Evolutionary conservation across 2,329 filamentous ascomycete genomes (phyloP).

Genomic region (Calonectria henricotiae): DNA sequence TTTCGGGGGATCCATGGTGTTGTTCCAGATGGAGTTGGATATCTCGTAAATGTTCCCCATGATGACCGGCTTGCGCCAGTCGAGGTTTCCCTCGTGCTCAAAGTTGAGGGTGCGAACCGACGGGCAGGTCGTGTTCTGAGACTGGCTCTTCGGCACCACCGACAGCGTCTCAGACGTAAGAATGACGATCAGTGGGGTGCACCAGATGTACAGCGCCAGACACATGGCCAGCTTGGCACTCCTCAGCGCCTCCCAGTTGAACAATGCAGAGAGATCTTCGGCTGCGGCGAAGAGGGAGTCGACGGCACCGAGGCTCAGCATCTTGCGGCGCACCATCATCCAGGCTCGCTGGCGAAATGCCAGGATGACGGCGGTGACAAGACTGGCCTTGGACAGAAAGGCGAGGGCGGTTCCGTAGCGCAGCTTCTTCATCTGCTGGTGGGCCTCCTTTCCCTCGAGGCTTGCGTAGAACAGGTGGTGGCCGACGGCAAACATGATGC

Average conservation of each 20-base stretch:
- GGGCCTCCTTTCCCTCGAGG: conserved; percentile 43
- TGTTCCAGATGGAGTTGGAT: conserved; percentile 47
- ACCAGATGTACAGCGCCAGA: conserved; percentile 51
- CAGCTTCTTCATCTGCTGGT: conserved; percentile 47
- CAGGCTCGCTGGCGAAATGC: conserved; percentile 50
- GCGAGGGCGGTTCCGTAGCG: conserved; percentile 48
- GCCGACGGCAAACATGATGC: conserved; percentile 48
- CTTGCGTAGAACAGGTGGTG: conserved; percentile 49
- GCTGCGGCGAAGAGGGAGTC: conserved; percentile 51
- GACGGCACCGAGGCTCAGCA: conserved; percentile 48
- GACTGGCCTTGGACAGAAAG: conserved; percentile 50
- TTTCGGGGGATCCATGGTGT: conserved; percentile 27
- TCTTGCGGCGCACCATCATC: conserved; percentile 52
- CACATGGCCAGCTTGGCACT: conserved; percentile 51
- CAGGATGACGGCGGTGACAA: conserved; percentile 49
- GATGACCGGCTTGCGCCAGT: conserved; percentile 40
- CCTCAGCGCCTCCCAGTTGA: conserved; percentile 49
- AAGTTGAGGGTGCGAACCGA: conserved; percentile 52
- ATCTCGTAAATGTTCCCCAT: conserved; percentile 40
- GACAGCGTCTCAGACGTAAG: conserved; percentile 50
- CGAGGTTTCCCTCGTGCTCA: conserved; percentile 40
- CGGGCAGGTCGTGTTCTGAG: conserved; percentile 42
- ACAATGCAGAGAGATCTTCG: conserved; percentile 48
- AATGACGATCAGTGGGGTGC: conserved; percentile 50
- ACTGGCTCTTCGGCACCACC: conserved; percentile 33